Base-by-base conservation (phyloP, 495 filamentous ascomycete species). In the Penicillium desertorum region DNA sequence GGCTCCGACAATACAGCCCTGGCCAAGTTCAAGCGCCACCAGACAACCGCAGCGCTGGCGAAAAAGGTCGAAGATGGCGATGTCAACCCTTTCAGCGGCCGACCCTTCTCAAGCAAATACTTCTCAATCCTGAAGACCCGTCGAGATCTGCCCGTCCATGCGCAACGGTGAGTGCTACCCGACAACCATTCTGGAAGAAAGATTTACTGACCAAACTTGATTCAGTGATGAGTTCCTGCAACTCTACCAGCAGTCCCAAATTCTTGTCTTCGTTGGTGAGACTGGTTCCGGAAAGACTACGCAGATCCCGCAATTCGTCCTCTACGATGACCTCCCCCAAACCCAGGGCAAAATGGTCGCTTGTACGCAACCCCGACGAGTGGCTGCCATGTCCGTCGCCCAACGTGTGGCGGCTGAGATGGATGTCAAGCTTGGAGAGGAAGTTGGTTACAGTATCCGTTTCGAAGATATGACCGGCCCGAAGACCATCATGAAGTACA, bases 261-360 rank as follows among this genome's bases (percentile, higher is more conserved):
- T 98, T 59, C 82, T 99, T 25, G 94, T 99, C 65, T 96, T 99
- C 65, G 95, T 99, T 57, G 95, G 95, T 76, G 94, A 98, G 79
- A 98, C 94, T 3, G 94, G 94, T 86, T 98, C 94, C 62, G 94
- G 94, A 72, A 98, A 98, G 75, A 98, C 94, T 0, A 98, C 94
- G 0, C 95, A 99, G 74, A 98, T 99, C 53, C 95, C 95, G 0
- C 95, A 99, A 70, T 99, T 96, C 70, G 91, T 99, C 56, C 81
- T 97, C 14, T 97, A 88, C 79, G 95, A 99, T 77, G 95, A 99
- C 75, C 83, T 95, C 22, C 94, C 95, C 6, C 89, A 97, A 60
- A 79, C 83, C 34, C 83, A 88, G 62, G 76, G 79, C 63, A 97
- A 96, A 77, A 84, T 96, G 73, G 87, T 99, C 37, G 94, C 94